Percentiles rank a stretch among this genome's conserved stretches.
Evolutionary conservation across 2,329 filamentous ascomycete genomes (phyloP).

Genomic region (Samsoniella hepiali): DNA sequence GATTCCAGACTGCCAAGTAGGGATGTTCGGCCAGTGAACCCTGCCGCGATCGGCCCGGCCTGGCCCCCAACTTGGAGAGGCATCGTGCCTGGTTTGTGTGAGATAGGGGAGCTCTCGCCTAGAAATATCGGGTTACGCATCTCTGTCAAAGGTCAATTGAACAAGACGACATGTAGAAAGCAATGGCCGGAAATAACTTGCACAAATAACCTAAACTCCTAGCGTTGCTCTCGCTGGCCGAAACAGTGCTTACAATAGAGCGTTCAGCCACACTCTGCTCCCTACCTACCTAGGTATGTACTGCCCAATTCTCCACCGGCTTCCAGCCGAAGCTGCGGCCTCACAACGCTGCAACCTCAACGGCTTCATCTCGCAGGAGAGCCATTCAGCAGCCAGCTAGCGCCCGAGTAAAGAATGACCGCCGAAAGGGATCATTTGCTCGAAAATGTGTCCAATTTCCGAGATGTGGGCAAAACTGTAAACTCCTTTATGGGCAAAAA

Average conservation of each 20-base stretch:
- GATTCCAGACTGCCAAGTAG: too few species aligned
- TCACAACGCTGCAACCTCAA: not conserved
- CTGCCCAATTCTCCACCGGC: not conserved
- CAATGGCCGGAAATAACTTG: too few species aligned
- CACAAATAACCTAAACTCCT: too few species aligned
- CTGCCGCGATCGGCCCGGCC: too few species aligned
- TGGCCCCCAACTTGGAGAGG: too few species aligned
- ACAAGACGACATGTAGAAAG: too few species aligned
- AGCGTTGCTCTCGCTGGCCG: not conserved
- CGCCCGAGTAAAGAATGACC: slow-evolving; percentile 2
- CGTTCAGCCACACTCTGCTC: not conserved
- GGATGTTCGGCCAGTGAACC: too few species aligned
- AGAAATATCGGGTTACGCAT: too few species aligned
- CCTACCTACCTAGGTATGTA: not conserved
- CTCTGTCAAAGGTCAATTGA: too few species aligned
- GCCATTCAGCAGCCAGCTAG: not conserved
- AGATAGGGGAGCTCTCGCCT: too few species aligned
- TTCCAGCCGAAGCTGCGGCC: not conserved
- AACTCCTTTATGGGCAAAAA: slow-evolving; percentile 56
- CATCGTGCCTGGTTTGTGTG: too few species aligned
- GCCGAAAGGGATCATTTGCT: slow-evolving; percentile 41
- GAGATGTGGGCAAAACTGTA: slow-evolving; percentile 68
- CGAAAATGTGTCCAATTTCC: slow-evolving; percentile 55
- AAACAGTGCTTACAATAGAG: not conserved
- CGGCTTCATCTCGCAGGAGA: not conserved